Evolutionary conservation across 164 flowering plant species (phyloP).

Genomic region (Macadamia tetraphylla): DNA sequence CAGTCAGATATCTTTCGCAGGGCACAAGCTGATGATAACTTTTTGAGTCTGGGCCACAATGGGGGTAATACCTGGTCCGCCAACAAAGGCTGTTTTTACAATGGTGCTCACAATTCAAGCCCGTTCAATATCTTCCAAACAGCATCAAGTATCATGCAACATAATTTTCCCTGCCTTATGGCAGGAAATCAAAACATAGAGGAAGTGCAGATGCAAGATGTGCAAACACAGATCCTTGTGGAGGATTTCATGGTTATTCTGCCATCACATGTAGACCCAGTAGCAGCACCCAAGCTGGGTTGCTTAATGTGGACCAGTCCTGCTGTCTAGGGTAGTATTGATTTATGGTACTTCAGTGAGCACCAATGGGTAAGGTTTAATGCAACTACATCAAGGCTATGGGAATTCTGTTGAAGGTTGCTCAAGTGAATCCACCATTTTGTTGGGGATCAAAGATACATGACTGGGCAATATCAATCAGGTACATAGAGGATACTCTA

Average conservation of each 20-base stretch:
- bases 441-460: conserved; percentile 1
- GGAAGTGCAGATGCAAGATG: not conserved
- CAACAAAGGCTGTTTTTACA: not conserved
- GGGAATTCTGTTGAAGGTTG: not conserved
- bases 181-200: not conserved
- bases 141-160: conserved; percentile 1
- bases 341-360: not conserved
- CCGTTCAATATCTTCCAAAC: not conserved
- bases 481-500: not conserved
- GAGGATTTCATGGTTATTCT: conserved; percentile 8
- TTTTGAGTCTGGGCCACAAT: conserved; percentile 2
- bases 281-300: conserved; percentile 5
- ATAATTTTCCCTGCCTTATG: conserved; percentile 2
- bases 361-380: not conserved
- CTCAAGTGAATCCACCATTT: not conserved
- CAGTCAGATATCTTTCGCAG: conserved; percentile 6
- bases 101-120: not conserved
- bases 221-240: not conserved
- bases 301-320: conserved; percentile 1
- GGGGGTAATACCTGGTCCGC: conserved; percentile 3
- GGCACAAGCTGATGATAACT: conserved; percentile 3
- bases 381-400: conserved; percentile 4
- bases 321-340: not conserved
- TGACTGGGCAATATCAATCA: not conserved
- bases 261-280: not conserved